Conservation (phyloP, 2,329 filamentous ascomycete genomes). For the Fusarium falciforme region DNA sequence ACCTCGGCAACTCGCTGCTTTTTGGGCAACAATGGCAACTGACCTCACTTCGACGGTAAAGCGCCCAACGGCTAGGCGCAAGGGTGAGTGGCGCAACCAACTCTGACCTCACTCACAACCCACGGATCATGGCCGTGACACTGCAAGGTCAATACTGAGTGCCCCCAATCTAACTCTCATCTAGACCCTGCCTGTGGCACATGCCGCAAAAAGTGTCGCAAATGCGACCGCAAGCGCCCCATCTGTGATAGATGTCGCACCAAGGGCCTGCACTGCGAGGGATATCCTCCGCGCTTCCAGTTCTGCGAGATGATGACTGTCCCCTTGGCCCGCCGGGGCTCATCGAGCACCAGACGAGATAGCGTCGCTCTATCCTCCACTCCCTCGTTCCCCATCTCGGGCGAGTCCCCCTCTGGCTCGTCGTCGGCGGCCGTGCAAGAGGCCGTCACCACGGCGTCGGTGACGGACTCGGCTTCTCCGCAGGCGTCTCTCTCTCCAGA, state of each 20-base stretch:
- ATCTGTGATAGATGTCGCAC: constrained; percentile 44
- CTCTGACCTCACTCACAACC: neutral
- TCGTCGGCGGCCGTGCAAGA: neutral
- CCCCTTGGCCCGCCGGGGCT: rapidly evolving
- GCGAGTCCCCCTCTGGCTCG: neutral
- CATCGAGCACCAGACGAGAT: neutral
- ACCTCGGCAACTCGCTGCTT: neutral
- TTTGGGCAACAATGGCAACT: constrained; percentile 24
- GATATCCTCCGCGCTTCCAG: constrained; percentile 45
- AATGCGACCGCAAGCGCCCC: constrained; percentile 46
- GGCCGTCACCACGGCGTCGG: rapidly evolving
- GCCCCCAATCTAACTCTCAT: neutral
- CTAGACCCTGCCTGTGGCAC: constrained; percentile 47
- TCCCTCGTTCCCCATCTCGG: neutral
- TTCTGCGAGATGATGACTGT: constrained; percentile 37
- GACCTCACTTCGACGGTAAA: neutral
- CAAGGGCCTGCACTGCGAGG: constrained; percentile 47
- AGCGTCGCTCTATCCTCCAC: neutral
- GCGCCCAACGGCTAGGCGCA: constrained; percentile 34
- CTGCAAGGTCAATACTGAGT: neutral
- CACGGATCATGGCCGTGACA: neutral
- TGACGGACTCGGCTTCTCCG: neutral
- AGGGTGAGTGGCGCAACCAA: constrained; percentile 16
- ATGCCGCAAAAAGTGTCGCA: constrained; percentile 48
- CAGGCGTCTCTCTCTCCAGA: neutral